Evolutionary conservation across 2,329 filamentous ascomycete species (phyloP).

Genomic region (Monosporascus sp.): DNA sequence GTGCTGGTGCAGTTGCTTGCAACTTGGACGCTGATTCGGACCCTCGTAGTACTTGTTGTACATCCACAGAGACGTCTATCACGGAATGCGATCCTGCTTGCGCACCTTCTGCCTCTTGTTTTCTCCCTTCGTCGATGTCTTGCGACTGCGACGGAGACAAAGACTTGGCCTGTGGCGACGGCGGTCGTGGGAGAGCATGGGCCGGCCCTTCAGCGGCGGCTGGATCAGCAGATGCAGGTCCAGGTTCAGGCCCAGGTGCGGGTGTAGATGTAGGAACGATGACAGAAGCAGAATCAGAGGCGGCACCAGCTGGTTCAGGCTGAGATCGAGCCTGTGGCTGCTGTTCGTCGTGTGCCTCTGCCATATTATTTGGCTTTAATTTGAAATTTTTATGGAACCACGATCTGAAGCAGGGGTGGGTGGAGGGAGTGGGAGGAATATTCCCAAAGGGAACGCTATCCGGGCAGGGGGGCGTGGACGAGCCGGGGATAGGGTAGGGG

Average conservation of each 20-base stretch:
- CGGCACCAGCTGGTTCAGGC: conserved; percentile 26
- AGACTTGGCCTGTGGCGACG: conserved; percentile 2
- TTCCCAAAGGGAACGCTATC: conserved; percentile 28
- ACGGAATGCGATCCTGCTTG: conserved; percentile 18
- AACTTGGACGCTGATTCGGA: conserved; percentile 10
- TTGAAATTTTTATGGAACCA: conserved; percentile 29
- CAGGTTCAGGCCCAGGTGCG: conserved; percentile 25
- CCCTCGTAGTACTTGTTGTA: conserved; percentile 18
- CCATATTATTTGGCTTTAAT: conserved; percentile 34
- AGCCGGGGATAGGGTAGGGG: conserved; percentile 25
- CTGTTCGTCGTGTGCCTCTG: conserved; percentile 25
- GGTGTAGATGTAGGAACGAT: conserved; percentile 26
- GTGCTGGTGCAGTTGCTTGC: conserved; percentile 15
- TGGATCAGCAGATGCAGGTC: conserved; percentile 22
- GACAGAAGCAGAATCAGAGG: conserved; percentile 9
- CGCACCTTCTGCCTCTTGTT: conserved; percentile 20
- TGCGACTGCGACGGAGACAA: conserved; percentile 19
- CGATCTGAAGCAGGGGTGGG: conserved; percentile 30
- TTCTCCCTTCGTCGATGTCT: conserved; percentile 19
- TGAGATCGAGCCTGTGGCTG: conserved; percentile 30
- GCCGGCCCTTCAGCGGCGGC: conserved; percentile 26
- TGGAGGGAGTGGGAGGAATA: conserved; percentile 19
- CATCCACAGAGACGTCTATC: conserved; percentile 10
- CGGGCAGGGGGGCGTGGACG: conserved; percentile 21
- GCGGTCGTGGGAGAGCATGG: conserved; percentile 23